These are phyloP conservation scores for Ceratonia siliqua DNA, from an alignment of 306 rosid species.

Conservation along the genomic window DNA sequence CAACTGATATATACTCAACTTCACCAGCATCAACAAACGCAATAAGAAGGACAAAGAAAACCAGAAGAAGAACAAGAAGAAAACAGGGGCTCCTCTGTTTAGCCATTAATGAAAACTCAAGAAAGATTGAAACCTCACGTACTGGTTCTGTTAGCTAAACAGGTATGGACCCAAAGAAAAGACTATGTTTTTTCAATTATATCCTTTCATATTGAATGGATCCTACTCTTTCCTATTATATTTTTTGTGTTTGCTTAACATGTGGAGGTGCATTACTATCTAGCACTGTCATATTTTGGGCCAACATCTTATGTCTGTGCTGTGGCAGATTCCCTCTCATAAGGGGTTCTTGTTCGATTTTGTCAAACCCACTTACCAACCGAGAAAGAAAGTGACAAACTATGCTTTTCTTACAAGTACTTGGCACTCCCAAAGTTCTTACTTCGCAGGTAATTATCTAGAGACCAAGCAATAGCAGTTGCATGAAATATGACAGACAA, in stretches of 20 bases:
- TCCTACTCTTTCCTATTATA: neutral
- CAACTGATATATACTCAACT: slow-evolving; percentile 40
- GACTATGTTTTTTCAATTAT: neutral
- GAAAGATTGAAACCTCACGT: neutral
- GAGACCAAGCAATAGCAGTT: slow-evolving; percentile 26
- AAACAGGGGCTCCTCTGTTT: slow-evolving; percentile 11
- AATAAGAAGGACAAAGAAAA: neutral
- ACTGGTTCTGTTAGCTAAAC: neutral
- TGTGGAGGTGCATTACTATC: neutral
- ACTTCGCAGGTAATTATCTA: slow-evolving; percentile 26
- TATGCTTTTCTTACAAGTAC: slow-evolving; percentile 23
- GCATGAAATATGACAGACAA: neutral
- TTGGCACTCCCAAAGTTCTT: slow-evolving; percentile 14
- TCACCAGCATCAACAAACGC: slow-evolving; percentile 17
- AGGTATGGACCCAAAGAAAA: neutral
- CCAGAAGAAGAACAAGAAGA: slow-evolving; percentile 20
- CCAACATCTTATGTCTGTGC: neutral
- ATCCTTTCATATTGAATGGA: neutral
- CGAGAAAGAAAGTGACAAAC: slow-evolving; percentile 11
- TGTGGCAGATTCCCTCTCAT: neutral
- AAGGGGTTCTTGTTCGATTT: neutral
- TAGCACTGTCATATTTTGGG: neutral
- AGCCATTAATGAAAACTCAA: slow-evolving; percentile 9
- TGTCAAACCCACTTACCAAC: slow-evolving; percentile 33
- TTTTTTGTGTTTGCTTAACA: neutral